Base-by-base conservation (phyloP, 208 protist species). In the Leishmania mexicana region DNA sequence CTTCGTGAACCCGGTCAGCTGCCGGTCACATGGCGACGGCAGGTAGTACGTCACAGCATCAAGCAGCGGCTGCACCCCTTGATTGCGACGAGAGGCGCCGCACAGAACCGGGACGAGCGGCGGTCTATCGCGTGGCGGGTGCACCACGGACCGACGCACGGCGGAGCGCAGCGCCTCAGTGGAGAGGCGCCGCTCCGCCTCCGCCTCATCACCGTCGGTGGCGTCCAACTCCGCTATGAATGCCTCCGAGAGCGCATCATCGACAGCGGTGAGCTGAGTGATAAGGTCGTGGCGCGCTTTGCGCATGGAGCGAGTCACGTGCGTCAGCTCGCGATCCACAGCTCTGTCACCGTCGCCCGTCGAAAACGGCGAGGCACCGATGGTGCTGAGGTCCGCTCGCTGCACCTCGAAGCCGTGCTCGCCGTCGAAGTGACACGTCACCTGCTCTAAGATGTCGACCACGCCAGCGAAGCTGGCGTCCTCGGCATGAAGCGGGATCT, bases 61-160 rank as follows among this genome's bases (percentile, higher is more conserved):
- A 1, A 99, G 83, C 60, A 99, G 76, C 51, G 96, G 95, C 85
- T 98, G 97, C 49, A 99, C 97, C 24, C 97, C 96, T 47, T 94
- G 88, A 76, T 99, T 97, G 28, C 94, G 92, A 3, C 97, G 87
- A 8, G 97, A 95, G 17, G 97, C 93, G 8, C 98, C 98, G 82
- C 92, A 99, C 31, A 99, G 84, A 1, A 98, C 91, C 4, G 97
- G 96, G 51, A 97, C 89, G 5, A 95, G 76, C 11, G 88, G 80
- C 8, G 78, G 73, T 35, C 80, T 75, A 64, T 70, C 70, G n/a
- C 76, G 71, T 35, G 67, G 71, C 19, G 79, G 82, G 62, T 82
- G 84, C 31, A 95, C 83, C 15, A 89, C 88, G 42, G 90, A 81
- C 2, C 93, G 91, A 0, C 95, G 93, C 45, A 98, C 87, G 3